Evolutionary conservation across 2,329 filamentous ascomycete genomes (phyloP).

Genomic region (Nigrospora sphaerica): DNA sequence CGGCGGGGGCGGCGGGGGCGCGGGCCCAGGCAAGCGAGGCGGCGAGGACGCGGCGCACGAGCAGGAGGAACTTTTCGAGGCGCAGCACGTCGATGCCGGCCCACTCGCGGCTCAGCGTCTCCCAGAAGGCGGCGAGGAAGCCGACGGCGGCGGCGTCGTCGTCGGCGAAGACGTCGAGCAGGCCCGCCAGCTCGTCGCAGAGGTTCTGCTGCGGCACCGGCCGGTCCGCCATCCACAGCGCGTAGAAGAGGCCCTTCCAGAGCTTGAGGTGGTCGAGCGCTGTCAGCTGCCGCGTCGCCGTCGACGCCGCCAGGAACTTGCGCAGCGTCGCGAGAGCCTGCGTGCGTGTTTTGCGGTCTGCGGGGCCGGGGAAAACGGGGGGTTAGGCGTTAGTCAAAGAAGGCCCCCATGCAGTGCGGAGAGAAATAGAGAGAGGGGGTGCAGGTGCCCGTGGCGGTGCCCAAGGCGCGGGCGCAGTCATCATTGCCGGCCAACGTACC

Average conservation of each 20-base stretch:
- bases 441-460: no score
- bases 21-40: constrained; percentile 54
- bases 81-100: constrained; percentile 64
- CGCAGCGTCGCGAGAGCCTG: constrained; percentile 70
- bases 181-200: constrained; percentile 65
- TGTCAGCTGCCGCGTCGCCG: constrained; percentile 45
- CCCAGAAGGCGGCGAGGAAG: constrained; percentile 63
- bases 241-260: constrained; percentile 93
- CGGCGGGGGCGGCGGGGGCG: constrained; percentile 1
- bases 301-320: constrained; percentile 63
- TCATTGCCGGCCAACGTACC: constrained; percentile 41
- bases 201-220: constrained; percentile 81
- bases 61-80: constrained; percentile 87
- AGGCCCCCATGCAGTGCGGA: no score
- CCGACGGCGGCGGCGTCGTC: constrained; percentile 25
- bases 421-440: no score
- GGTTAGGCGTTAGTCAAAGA: no score
- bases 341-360: constrained; percentile 73
- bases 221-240: constrained; percentile 89
- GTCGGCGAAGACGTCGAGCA: constrained; percentile 53
- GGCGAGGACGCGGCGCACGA: constrained; percentile 72
- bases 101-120: constrained; percentile 63
- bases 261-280: constrained; percentile 74
- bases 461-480: no score
- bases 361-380: background rate